Evolutionary conservation across 495 filamentous ascomycete species (phyloP).

Genomic region (Hypoxylon cercidicola): DNA sequence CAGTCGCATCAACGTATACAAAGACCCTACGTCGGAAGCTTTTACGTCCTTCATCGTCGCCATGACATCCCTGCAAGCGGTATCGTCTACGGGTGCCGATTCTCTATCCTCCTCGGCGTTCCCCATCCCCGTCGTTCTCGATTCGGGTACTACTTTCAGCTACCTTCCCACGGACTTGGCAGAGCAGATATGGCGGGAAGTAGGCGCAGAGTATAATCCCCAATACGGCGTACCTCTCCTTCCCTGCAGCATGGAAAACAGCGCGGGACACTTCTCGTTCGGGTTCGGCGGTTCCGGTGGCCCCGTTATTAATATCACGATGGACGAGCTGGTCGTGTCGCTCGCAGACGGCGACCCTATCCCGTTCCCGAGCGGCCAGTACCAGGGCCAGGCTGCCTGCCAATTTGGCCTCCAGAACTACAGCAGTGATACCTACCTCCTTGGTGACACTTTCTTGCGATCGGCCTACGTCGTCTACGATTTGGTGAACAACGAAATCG

Average conservation of each 20-base stretch:
- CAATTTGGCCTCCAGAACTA: conserved; percentile 81
- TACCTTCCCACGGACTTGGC: conserved; percentile 81
- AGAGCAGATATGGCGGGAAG: conserved; percentile 71
- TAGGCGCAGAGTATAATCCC: conserved; percentile 67
- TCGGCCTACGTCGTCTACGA: conserved; percentile 97
- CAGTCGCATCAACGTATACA: conserved; percentile 69
- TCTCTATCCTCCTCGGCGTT: conserved; percentile 62
- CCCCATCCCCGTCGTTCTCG: conserved; percentile 77
- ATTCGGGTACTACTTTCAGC: conserved; percentile 88
- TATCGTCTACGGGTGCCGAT: conserved; percentile 59
- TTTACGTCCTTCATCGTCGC: conserved; percentile 76
- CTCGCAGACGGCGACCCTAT: conserved; percentile 57
- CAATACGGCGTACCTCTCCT: conserved; percentile 67
- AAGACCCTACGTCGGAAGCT: conserved; percentile 57
- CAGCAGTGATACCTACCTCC: conserved; percentile 67
- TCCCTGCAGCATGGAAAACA: conserved; percentile 73
- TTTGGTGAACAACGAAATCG: conserved; percentile 87
- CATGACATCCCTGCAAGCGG: conserved; percentile 67
- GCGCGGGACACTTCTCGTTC: conserved; percentile 74
- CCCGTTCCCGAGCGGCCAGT: conserved; percentile 50
- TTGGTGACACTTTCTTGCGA: conserved; percentile 96
- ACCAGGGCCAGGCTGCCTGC: conserved; percentile 69
- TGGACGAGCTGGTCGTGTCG: conserved; percentile 82
- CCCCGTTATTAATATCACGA: conserved; percentile 73
- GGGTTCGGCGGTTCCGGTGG: conserved; percentile 71